phyloP scores from a whole-genome alignment of 1,139 yeast species.

The Geotrichum phurueaensis region DNA sequence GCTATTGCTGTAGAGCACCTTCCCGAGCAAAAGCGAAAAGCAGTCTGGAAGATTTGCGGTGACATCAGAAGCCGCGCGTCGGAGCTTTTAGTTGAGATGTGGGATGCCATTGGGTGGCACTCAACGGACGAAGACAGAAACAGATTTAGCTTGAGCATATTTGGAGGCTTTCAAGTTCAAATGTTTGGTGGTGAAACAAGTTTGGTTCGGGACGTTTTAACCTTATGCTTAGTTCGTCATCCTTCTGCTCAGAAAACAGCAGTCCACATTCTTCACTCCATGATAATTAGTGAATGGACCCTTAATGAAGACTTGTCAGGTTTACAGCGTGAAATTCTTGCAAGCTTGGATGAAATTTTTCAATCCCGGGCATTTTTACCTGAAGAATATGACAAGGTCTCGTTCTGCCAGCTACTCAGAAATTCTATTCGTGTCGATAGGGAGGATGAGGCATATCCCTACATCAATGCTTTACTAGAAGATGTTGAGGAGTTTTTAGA shows the following conservation, averaged over 20 bases:
- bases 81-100: conserved; percentile 49
- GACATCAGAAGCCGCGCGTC: conserved; percentile 60
- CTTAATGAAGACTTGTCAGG: conserved; percentile 54
- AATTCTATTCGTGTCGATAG: conserved; percentile 50
- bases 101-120: conserved; percentile 73
- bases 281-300: conserved; percentile 62
- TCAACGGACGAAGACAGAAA: conserved; percentile 52
- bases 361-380: conserved; percentile 51
- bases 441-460: conserved; percentile 58
- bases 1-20: conserved; percentile 30
- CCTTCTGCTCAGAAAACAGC: conserved; percentile 57
- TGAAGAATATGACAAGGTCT: conserved; percentile 47
- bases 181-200: conserved; percentile 55
- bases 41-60: conserved; percentile 58
- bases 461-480: conserved; percentile 49
- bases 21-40: conserved; percentile 67
- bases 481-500: conserved; percentile 58
- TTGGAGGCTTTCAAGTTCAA: conserved; percentile 69
- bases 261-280: conserved; percentile 64
- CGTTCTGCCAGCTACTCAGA: conserved; percentile 49
- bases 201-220: conserved; percentile 58
- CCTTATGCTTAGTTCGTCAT: conserved; percentile 65
- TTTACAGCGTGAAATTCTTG: conserved; percentile 49
- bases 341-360: conserved; percentile 59
- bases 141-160: conserved; percentile 55